Evolutionary conservation across 768 basidiomycete species (phyloP).

Genomic region (Serendipita vermifera): DNA sequence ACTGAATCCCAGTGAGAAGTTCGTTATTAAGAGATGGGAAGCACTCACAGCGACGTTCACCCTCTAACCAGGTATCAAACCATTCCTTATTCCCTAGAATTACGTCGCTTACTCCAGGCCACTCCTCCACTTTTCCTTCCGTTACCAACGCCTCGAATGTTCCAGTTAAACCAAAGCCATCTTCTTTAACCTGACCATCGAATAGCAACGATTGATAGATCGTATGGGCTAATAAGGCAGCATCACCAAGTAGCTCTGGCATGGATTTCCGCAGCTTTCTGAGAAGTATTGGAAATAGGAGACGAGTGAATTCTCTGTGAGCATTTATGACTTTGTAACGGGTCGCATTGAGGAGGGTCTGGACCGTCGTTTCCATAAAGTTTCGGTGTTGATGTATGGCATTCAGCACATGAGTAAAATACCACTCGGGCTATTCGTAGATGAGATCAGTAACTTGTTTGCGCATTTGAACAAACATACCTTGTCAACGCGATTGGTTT

Average conservation of each 20-base stretch:
- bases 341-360: slow-evolving; percentile 51
- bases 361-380: slow-evolving; percentile 67
- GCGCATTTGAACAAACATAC: slow-evolving; percentile 27
- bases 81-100: slow-evolving; percentile 75
- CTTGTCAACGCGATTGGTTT: slow-evolving; percentile 90
- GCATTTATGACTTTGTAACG: slow-evolving; percentile 55
- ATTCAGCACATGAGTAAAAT: slow-evolving; percentile 83
- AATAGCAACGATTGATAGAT: slow-evolving; percentile 87
- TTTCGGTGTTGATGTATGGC: slow-evolving; percentile 69
- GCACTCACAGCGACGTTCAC: slow-evolving; percentile 73
- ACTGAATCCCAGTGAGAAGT: slow-evolving; percentile 35
- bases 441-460: background rate
- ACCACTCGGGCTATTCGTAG: slow-evolving; percentile 78
- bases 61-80: slow-evolving; percentile 84
- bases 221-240: slow-evolving; percentile 85
- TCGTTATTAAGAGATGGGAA: background rate
- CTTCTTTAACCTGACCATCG: slow-evolving; percentile 61
- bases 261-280: slow-evolving; percentile 64
- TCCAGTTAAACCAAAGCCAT: slow-evolving; percentile 51
- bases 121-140: slow-evolving; percentile 26
- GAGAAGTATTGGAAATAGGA: slow-evolving; percentile 64
- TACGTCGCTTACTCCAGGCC: slow-evolving; percentile 70
- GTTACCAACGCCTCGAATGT: slow-evolving; percentile 31
- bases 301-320: slow-evolving; percentile 70
- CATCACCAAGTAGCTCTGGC: slow-evolving; percentile 58